Evolutionary conservation across 441 rosid genomes (phyloP).

Genomic region (Pelargonium australe): DNA sequence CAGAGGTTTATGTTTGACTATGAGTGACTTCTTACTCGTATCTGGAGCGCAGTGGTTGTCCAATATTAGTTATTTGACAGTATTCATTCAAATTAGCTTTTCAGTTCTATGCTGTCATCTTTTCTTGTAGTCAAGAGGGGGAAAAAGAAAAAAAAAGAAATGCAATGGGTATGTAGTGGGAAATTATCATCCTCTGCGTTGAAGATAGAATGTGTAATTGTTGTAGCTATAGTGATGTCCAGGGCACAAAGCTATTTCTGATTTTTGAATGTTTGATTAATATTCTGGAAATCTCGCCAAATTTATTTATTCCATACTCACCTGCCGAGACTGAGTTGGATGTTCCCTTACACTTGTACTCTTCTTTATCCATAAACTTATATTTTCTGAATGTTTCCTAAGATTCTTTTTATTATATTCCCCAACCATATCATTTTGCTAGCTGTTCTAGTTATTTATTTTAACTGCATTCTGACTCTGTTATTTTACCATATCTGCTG

Average conservation of each 20-base stretch:
- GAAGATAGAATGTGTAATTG: background rate
- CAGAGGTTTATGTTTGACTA: background rate
- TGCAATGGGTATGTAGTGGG: too few species aligned
- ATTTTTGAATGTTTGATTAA: background rate
- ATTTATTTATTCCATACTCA: background rate
- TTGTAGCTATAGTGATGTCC: background rate
- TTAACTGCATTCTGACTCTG: slow-evolving; percentile 10
- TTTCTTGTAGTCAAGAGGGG: too few species aligned
- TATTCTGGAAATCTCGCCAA: background rate
- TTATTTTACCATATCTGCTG: slow-evolving; percentile 28
- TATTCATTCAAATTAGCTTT: background rate
- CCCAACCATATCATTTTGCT: background rate
- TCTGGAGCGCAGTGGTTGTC: background rate
- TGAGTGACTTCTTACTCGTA: background rate
- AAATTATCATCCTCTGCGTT: background rate
- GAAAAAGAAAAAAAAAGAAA: too few species aligned
- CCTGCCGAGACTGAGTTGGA: background rate
- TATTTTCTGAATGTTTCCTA: background rate
- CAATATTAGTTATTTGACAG: background rate
- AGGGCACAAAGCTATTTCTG: background rate
- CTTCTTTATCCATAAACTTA: background rate
- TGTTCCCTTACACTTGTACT: background rate
- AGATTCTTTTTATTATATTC: background rate
- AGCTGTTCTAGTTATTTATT: background rate
- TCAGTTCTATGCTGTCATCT: background rate